Conservation (phyloP, 129 eudicot species). For the Chrysanthemum lavandulifolium region DNA sequence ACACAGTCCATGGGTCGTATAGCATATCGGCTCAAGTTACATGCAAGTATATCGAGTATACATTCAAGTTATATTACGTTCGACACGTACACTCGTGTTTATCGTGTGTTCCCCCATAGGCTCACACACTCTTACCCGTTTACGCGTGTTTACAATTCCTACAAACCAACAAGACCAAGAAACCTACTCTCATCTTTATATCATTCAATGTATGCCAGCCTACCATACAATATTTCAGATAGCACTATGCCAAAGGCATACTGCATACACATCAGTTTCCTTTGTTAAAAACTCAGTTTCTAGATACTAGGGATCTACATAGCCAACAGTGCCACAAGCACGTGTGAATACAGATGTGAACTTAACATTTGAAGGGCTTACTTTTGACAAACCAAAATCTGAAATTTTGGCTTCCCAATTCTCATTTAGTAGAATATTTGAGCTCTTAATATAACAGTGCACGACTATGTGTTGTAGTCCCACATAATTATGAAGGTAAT, state of each 20-base stretch:
- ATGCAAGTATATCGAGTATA: too few species aligned
- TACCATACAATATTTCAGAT: slow-evolving; percentile 9
- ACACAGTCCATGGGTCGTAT: too few species aligned
- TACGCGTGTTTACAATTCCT: too few species aligned
- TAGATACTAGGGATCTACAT: neutral
- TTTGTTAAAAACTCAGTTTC: neutral
- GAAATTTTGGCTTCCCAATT: neutral
- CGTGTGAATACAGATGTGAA: neutral
- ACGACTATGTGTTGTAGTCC: neutral
- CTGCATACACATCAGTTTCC: neutral
- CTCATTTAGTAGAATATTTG: neutral
- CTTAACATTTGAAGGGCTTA: neutral
- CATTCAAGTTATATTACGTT: too few species aligned
- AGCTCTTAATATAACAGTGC: neutral
- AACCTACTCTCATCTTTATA: slow-evolving; percentile 1
- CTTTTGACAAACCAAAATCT: neutral
- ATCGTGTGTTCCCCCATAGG: too few species aligned
- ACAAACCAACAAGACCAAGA: too few species aligned
- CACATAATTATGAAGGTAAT: neutral
- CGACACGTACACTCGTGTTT: too few species aligned
- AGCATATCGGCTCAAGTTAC: too few species aligned
- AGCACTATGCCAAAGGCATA: slow-evolving; percentile 6
- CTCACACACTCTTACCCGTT: too few species aligned
- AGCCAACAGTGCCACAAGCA: slow-evolving; percentile 1
- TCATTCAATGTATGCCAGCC: neutral